Conservation (phyloP, 139 green algal species). For the Ulvella scutata region DNA sequence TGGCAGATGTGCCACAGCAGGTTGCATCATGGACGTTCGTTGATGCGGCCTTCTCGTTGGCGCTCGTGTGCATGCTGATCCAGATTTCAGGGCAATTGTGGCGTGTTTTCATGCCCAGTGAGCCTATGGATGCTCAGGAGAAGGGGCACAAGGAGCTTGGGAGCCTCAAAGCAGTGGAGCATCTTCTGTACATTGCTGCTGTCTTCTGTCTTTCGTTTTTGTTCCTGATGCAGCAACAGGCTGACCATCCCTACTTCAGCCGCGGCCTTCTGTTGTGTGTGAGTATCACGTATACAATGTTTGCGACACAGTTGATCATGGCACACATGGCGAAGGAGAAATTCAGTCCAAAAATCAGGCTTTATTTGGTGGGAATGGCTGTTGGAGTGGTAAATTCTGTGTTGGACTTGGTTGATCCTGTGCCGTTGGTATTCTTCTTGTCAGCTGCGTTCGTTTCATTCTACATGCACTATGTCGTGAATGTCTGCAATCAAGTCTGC, state of each 20-base stretch:
- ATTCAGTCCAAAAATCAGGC: slow-evolving; percentile 32
- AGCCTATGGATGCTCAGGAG: slow-evolving; percentile 22
- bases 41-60: background rate
- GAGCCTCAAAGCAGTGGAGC: slow-evolving; percentile 10
- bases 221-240: background rate
- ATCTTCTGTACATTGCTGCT: slow-evolving; percentile 26
- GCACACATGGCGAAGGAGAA: slow-evolving; percentile 82
- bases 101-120: slow-evolving; percentile 2
- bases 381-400: slow-evolving; percentile 9
- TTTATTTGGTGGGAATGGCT: slow-evolving; percentile 21
- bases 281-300: background rate
- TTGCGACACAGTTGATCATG: slow-evolving; percentile 68
- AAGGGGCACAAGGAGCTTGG: slow-evolving; percentile 55
- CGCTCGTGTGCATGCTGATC: slow-evolving; percentile 2
- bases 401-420: background rate
- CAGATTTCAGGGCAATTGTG: slow-evolving; percentile 14
- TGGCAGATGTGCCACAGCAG: background rate
- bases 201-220: slow-evolving; percentile 12
- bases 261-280: background rate
- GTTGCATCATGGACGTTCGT: background rate
- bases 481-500: slow-evolving; percentile 54
- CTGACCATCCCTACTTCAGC: background rate
- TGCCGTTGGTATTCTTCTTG: slow-evolving; percentile 12
- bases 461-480: slow-evolving; percentile 54
- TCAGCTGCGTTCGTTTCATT: slow-evolving; percentile 16